Evolutionary conservation across 768 basidiomycete species (phyloP), one percentile per base, ranked within the genome.

Genomic region (Mycena rosella): DNA sequence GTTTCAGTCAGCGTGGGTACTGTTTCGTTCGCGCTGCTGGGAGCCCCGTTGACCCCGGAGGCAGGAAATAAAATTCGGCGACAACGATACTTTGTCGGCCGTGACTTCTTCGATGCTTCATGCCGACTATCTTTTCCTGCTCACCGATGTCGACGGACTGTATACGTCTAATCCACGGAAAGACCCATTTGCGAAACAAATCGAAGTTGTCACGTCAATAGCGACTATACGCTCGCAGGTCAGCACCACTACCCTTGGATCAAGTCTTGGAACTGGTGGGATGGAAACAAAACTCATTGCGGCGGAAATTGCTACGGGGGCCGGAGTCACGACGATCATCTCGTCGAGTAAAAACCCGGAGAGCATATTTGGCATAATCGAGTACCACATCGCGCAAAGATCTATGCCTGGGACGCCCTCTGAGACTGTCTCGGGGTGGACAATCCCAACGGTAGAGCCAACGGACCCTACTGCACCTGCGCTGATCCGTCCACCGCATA

Each of bases 211-310:
- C 3, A 83, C 88, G 2, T 96, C 96, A 15, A 90, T 98, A 15
- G 84, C 91, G 24, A 87, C 86, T 48, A 95, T 98, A 67, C 89
- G 96, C 38, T 77, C 87, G 13, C 84, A 94, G 88, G 98, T 99
- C 10, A 96, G 94, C 78, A 98, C 95, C 0, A 88, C 89, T 3
- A 98, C 98, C 0, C 85, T 97, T 1, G 98, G 98, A 0, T 96
- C 95, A 1, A 94, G 88, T 71, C 86, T 99, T 14, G 98, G 98
- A 0, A 99, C 98, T 1, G 98, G 98, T 0, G 98, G 98, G 5
- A 99, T 99, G 98, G 96, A 98, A 79, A 99, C 98, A 3, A 99
- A 99, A 76, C 88, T 99, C 72, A 98, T 99, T 70, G 98, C 98
- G 1, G 97, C 98, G 0, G 98, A 99, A 74, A 95, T 99, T 32